These are phyloP conservation scores for Komagataella pastoris DNA, from an alignment of 805 yeast genomes.

Conservation along the genomic window DNA sequence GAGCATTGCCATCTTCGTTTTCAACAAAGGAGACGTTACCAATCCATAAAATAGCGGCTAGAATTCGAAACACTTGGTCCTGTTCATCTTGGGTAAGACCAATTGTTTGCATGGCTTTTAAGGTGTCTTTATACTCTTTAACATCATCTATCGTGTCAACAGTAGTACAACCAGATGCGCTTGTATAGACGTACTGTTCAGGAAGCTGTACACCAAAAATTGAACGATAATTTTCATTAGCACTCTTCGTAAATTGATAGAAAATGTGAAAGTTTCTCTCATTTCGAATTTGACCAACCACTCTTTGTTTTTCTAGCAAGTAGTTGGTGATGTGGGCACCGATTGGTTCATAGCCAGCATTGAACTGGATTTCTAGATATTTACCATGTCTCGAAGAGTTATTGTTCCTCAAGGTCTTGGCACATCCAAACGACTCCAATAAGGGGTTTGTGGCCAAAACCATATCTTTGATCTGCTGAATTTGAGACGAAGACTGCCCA, in stretches of 20 bases:
- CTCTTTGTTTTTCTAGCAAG: conserved; percentile 87
- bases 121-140: conserved; percentile 66
- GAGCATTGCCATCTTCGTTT: conserved; percentile 77
- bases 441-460: conserved; percentile 94
- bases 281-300: conserved; percentile 83
- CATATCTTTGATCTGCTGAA: conserved; percentile 88
- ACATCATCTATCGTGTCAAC: conserved; percentile 83
- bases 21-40: conserved; percentile 85
- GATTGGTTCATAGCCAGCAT: conserved; percentile 71
- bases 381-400: conserved; percentile 90
- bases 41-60: conserved; percentile 84
- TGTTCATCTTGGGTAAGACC: conserved; percentile 77
- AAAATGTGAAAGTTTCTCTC: conserved; percentile 97
- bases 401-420: conserved; percentile 80
- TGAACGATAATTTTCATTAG: conserved; percentile 74
- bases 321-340: conserved; percentile 95
- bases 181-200: conserved; percentile 82
- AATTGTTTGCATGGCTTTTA: conserved; percentile 77
- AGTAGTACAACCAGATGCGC: conserved; percentile 70
- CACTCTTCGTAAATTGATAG: conserved; percentile 89
- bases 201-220: conserved; percentile 86
- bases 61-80: conserved; percentile 75
- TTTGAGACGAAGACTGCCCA: conserved; percentile 46
- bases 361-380: conserved; percentile 84
- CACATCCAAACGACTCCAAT: conserved; percentile 87